phyloP scores from a whole-genome alignment of 257 asterid species.

The Salvia splendens region DNA sequence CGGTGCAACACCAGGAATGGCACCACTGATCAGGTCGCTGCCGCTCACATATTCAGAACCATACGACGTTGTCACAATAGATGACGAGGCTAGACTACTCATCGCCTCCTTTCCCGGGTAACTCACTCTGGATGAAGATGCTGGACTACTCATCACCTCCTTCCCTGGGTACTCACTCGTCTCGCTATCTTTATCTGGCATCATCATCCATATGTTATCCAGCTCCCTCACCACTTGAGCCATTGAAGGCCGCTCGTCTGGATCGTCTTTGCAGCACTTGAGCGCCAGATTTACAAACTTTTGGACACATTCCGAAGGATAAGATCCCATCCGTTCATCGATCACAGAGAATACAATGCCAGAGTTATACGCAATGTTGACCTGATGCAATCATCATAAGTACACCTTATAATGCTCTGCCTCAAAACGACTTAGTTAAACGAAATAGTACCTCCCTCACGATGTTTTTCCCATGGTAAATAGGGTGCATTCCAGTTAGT shows the following conservation, averaged over 20 bases:
- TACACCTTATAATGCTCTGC: too few relatives aligned
- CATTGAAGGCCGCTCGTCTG: slow-evolving; percentile 68
- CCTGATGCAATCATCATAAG: slow-evolving; percentile 42
- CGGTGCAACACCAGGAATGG: slow-evolving; percentile 54
- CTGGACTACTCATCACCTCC: too few relatives aligned
- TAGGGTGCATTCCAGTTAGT: slow-evolving; percentile 86
- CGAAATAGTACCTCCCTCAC: slow-evolving; percentile 74
- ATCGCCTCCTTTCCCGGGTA: slow-evolving; percentile 17
- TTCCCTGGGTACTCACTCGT: slow-evolving; percentile 39
- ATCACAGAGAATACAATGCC: slow-evolving; percentile 62
- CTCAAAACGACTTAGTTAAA: neutral
- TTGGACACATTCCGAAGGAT: slow-evolving; percentile 64
- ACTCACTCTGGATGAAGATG: neutral
- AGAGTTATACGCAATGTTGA: slow-evolving; percentile 56
- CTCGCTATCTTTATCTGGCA: slow-evolving; percentile 54
- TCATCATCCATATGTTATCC: slow-evolving; percentile 59
- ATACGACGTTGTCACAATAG: slow-evolving; percentile 37
- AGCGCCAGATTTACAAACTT: slow-evolving; percentile 67
- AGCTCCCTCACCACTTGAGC: slow-evolving; percentile 71
- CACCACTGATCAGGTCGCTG: slow-evolving; percentile 68
- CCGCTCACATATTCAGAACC: slow-evolving; percentile 61
- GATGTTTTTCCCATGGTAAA: slow-evolving; percentile 85
- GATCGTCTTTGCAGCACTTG: slow-evolving; percentile 66
- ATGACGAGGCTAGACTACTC: slow-evolving; percentile 48
- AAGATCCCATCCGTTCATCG: slow-evolving; percentile 74